These are phyloP conservation scores for Bolboschoenoplectus hybrid DNA, from an alignment of 202 grass and related monocot species.

Conservation along the genomic window DNA sequence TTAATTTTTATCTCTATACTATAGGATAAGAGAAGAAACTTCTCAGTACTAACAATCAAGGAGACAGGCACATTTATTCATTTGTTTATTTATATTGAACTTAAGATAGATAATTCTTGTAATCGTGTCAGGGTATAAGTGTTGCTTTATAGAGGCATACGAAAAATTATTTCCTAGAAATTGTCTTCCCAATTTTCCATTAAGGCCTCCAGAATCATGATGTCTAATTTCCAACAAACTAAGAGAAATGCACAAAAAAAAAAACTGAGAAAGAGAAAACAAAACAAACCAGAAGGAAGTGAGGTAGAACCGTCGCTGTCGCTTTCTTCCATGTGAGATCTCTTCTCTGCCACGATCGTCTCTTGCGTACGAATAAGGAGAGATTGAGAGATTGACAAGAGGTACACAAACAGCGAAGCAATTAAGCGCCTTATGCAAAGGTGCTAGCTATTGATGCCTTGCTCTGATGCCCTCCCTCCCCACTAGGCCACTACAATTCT, in stretches of 20 bases:
- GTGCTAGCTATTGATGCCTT: constrained; percentile 10
- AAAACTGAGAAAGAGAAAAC: not conserved
- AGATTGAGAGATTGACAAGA: not conserved
- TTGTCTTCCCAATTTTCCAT: not conserved
- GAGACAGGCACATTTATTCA: not conserved
- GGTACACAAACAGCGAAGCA: not conserved
- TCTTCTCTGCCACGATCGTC: constrained; percentile 38
- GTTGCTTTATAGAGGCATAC: not conserved
- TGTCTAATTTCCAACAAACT: not conserved
- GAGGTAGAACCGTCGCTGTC: constrained; percentile 29
- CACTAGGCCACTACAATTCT: not conserved
- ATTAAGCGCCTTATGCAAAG: not conserved
- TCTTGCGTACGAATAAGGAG: not conserved
- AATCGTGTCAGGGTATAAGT: not conserved
- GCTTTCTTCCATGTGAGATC: constrained; percentile 35
- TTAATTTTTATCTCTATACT: constrained; percentile 1
- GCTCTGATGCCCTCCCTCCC: not conserved
- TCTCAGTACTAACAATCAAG: not conserved
- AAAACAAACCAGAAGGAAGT: constrained; percentile 32
- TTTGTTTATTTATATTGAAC: not conserved
- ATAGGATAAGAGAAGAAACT: not conserved
- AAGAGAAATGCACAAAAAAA: not conserved
- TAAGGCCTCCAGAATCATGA: not conserved
- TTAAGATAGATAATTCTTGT: not conserved
- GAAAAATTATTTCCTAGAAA: not conserved